A percentile compares a stretch with the other conserved stretches of the same genome.
Evolutionary conservation across 169 alveolate genomes (phyloP).

Genomic region (Cryptosporidium tyzzeri): DNA sequence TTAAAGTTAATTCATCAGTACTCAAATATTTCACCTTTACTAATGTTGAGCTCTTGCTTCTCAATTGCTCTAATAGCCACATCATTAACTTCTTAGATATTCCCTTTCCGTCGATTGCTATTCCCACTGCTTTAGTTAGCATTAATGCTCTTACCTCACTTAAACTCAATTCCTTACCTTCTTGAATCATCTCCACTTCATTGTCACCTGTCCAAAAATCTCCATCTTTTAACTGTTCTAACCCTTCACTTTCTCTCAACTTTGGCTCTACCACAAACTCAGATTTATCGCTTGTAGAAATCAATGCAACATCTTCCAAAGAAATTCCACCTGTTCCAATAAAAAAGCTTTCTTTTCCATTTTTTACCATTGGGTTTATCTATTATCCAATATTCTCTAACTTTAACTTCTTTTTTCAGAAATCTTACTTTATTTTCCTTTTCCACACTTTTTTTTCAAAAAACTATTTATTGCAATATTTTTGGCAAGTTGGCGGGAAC

Average conservation of each 20-base stretch:
- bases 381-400: background rate
- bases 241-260: background rate
- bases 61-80: constrained; percentile 32
- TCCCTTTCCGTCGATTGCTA: constrained; percentile 26
- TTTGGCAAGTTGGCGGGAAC: constrained; percentile 9
- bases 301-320: constrained; percentile 12
- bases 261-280: constrained; percentile 54
- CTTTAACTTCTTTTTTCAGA: background rate
- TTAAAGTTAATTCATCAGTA: constrained; percentile 8
- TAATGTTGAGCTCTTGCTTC: background rate
- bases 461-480: background rate
- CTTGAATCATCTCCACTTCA: background rate
- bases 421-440: background rate
- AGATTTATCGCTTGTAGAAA: constrained; percentile 22
- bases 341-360: constrained; percentile 13
- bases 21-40: constrained; percentile 5
- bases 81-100: background rate
- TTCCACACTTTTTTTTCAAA: background rate
- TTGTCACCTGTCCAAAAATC: background rate
- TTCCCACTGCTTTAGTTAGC: constrained; percentile 21
- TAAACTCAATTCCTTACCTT: constrained; percentile 9
- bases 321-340: constrained; percentile 38
- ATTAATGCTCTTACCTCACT: constrained; percentile 54
- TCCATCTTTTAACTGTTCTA: background rate
- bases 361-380: background rate